These are phyloP conservation scores for Camelina neglecta DNA, from an alignment of 345 rosid genomes.

Conservation along the genomic window DNA sequence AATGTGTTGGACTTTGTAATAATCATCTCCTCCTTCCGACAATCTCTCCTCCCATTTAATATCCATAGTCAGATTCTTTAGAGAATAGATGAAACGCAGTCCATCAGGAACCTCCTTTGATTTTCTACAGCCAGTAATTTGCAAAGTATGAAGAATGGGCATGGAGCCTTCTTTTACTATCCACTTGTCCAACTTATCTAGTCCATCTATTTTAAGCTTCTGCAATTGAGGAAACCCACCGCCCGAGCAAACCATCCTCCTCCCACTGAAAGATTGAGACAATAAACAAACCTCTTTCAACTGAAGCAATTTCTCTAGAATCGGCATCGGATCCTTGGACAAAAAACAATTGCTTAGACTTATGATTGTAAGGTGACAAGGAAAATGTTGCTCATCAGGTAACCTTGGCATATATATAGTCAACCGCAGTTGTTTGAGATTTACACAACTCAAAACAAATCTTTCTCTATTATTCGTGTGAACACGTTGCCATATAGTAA, in stretches of 20 bases:
- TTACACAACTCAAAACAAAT: background rate
- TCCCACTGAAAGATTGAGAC: constrained; percentile 28
- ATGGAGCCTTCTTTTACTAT: constrained; percentile 5
- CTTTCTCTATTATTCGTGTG: background rate
- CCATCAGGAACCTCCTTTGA: background rate
- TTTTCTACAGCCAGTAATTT: background rate
- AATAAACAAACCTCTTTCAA: constrained; percentile 34
- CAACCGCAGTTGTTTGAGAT: constrained; percentile 32
- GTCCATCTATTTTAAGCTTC: no score
- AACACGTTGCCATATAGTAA: background rate
- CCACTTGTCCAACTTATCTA: background rate
- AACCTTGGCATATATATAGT: constrained; percentile 28
- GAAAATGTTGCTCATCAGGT: constrained; percentile 37
- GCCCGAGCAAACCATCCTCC: constrained; percentile 20
- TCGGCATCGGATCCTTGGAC: constrained; percentile 48
- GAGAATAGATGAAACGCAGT: no score
- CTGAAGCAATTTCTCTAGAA: constrained; percentile 43
- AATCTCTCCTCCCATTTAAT: no score
- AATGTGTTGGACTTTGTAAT: no score
- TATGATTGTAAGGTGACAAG: constrained; percentile 40
- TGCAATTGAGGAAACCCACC: constrained; percentile 18
- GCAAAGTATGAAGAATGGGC: background rate
- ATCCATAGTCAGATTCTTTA: no score
- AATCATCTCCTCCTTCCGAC: no score
- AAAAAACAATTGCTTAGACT: constrained; percentile 38